phyloP scores from a whole-genome alignment of 202 grass and related monocot species.

The Dendrocalamus latiflorus region DNA sequence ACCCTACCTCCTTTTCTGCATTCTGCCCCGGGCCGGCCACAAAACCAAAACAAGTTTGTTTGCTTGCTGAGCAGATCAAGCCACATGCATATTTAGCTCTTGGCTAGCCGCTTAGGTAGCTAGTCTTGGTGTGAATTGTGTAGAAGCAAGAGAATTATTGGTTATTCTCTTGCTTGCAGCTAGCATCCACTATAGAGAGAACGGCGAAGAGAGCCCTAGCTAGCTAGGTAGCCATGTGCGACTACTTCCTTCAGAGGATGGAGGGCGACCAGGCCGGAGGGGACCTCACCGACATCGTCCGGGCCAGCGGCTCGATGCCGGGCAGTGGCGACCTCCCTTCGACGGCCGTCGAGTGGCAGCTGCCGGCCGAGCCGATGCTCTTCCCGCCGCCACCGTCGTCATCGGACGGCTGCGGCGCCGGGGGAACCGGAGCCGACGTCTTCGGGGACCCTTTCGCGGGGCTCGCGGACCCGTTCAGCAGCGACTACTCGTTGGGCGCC shows the following conservation, averaged over 20 bases:
- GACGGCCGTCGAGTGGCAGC: conserved; percentile 42
- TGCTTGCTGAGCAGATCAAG: conserved; percentile 29
- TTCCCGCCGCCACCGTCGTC: conserved; percentile 26
- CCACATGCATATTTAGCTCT: not conserved
- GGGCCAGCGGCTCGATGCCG: conserved; percentile 37
- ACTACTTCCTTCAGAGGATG: conserved; percentile 81
- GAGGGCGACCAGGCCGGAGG: conserved; percentile 62
- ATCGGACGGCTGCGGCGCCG: not conserved
- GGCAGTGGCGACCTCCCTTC: conserved; percentile 19
- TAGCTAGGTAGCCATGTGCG: conserved; percentile 52
- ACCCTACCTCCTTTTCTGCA: conserved; percentile 50
- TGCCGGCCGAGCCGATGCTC: conserved; percentile 29
- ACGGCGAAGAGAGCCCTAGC: conserved; percentile 32
- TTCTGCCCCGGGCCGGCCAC: conserved; percentile 34
- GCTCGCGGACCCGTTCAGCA: conserved; percentile 62
- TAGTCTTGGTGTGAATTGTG: not conserved
- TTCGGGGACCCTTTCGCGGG: conserved; percentile 57
- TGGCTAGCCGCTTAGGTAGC: not conserved
- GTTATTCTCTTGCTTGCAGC: not conserved
- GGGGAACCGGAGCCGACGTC: not conserved
- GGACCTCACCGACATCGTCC: conserved; percentile 75
- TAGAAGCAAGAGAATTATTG: conserved; percentile 32
- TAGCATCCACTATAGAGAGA: conserved; percentile 37
- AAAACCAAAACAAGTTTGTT: conserved; percentile 18
- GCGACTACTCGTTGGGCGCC: conserved; percentile 31